phyloP scores from a whole-genome alignment of 108 stramenopile species.

The Pseudonitzschia pungens region DNA sequence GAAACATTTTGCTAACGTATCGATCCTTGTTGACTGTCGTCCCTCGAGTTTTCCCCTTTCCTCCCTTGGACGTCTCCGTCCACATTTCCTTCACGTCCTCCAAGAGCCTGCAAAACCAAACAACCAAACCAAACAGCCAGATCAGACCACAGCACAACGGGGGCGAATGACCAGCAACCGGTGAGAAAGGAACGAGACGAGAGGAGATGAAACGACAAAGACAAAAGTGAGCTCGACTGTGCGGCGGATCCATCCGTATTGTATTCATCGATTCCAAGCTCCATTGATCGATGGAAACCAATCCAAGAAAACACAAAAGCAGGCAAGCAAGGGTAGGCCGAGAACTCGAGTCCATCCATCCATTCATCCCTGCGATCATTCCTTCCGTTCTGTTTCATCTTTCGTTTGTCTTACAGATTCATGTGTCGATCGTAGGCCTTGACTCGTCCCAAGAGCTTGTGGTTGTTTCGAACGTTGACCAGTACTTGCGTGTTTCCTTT shows the following conservation, averaged over 20 bases:
- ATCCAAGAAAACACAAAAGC: background rate
- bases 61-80: conserved; percentile 95
- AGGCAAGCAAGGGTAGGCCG: background rate
- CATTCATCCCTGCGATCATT: background rate
- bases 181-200: background rate
- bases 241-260: background rate
- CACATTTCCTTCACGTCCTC: conserved; percentile 99
- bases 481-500: conserved; percentile 94
- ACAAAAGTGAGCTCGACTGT: too few relatives aligned
- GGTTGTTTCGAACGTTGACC: conserved; percentile 98
- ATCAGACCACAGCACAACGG: background rate
- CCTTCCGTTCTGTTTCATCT: background rate
- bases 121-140: conserved; percentile 1
- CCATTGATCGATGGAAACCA: background rate
- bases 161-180: background rate
- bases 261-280: background rate
- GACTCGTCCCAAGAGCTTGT: conserved; percentile 95
- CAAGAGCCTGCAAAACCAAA: conserved; percentile 73
- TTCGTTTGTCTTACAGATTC: conserved; percentile 67
- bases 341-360: background rate
- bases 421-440: conserved; percentile 96
- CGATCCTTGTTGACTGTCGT: conserved; percentile 93
- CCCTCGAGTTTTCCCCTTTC: conserved; percentile 88
- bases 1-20: conserved; percentile 98
- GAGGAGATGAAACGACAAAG: background rate